Evolutionary conservation across 2,329 filamentous ascomycete genomes (phyloP).

Genomic region (Fusarium sp.): DNA sequence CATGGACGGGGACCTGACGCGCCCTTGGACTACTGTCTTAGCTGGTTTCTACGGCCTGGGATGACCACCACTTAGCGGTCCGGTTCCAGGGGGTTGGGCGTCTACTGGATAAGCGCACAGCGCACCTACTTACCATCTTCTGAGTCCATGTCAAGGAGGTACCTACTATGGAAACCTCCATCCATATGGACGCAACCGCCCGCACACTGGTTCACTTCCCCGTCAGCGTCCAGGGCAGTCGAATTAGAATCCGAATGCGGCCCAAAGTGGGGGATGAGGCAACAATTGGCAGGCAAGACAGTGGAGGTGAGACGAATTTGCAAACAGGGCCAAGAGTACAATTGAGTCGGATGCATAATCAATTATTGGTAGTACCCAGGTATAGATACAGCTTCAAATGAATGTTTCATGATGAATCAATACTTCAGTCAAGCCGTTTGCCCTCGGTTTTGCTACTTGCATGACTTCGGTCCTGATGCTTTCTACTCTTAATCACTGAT

Average conservation of each 20-base stretch:
- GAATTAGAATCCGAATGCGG: slow-evolving; percentile 33
- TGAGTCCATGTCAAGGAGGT: not conserved
- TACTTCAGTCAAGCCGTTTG: slow-evolving; percentile 14
- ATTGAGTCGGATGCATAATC: not conserved
- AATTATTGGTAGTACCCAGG: not conserved
- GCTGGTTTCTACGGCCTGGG: slow-evolving; percentile 2
- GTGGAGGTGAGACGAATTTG: slow-evolving; percentile 27
- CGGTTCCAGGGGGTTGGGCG: slow-evolving; percentile 21
- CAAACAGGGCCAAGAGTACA: slow-evolving; percentile 9
- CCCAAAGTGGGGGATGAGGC: slow-evolving; percentile 43
- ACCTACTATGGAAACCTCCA: not conserved
- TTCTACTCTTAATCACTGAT: slow-evolving; percentile 19
- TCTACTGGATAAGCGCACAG: slow-evolving; percentile 21
- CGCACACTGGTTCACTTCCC: slow-evolving; percentile 8
- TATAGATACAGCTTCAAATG: slow-evolving; percentile 11
- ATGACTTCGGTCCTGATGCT: slow-evolving; percentile 7
- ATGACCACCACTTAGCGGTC: slow-evolving; percentile 16
- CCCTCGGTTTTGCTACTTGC: slow-evolving; percentile 13
- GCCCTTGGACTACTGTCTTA: slow-evolving; percentile 5
- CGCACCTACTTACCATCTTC: slow-evolving; percentile 1
- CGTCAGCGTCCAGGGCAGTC: slow-evolving; percentile 8
- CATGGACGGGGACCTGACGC: not conserved
- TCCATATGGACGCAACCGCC: not conserved
- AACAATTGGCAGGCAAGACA: slow-evolving; percentile 34
- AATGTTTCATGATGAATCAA: slow-evolving; percentile 38